Percentiles rank a stretch among this genome's conserved stretches.
Evolutionary conservation across 2,329 filamentous ascomycete genomes (phyloP).

Genomic region (Aspergillus sp.): DNA sequence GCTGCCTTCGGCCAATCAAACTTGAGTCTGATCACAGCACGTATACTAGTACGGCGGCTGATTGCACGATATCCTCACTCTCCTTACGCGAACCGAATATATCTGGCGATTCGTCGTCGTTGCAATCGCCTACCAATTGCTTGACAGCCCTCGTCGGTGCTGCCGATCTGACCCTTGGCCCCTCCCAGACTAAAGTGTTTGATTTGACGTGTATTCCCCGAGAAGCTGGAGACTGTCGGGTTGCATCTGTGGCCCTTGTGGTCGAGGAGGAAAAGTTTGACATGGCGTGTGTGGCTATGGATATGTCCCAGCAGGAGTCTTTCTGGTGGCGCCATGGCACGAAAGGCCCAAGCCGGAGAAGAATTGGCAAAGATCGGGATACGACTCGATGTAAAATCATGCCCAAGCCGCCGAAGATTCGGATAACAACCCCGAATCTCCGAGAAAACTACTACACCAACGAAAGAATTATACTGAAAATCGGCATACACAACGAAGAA

Average conservation of each 20-base stretch:
- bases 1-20: slow-evolving; percentile 45
- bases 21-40: slow-evolving; percentile 35
- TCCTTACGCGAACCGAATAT: slow-evolving; percentile 35
- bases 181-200: slow-evolving; percentile 69
- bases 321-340: slow-evolving; percentile 45
- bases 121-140: slow-evolving; percentile 35
- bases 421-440: slow-evolving; percentile 64
- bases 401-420: slow-evolving; percentile 89
- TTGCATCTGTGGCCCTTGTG: slow-evolving; percentile 62
- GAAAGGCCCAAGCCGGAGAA: slow-evolving; percentile 35
- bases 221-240: slow-evolving; percentile 75
- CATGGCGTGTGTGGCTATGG: slow-evolving; percentile 63
- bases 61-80: slow-evolving; percentile 32
- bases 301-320: slow-evolving; percentile 32
- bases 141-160: slow-evolving; percentile 52
- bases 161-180: slow-evolving; percentile 64
- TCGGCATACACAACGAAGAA: slow-evolving; percentile 79
- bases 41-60: slow-evolving; percentile 19
- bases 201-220: slow-evolving; percentile 71
- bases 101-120: slow-evolving; percentile 24
- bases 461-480: slow-evolving; percentile 67
- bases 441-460: slow-evolving; percentile 79
- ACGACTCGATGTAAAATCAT: slow-evolving; percentile 67
- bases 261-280: slow-evolving; percentile 66
- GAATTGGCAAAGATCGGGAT: slow-evolving; percentile 47